Base-by-base conservation (phyloP, 2,329 filamentous ascomycete species). In the Trichoderma sp. region DNA sequence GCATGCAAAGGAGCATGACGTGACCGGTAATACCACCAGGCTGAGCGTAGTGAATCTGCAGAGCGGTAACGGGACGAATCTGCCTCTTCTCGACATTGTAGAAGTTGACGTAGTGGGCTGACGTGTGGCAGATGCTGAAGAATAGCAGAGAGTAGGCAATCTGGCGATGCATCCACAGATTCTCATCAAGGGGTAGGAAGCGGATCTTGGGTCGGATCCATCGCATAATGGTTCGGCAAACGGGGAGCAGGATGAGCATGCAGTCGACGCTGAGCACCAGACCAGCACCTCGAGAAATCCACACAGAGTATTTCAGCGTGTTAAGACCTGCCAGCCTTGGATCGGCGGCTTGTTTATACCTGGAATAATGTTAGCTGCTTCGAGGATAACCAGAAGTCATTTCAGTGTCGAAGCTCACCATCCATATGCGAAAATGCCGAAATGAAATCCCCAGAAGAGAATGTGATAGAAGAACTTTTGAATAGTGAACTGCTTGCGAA, bases 1-100 rank as follows among this genome's bases (percentile, higher is more conserved):
- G 85, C 96, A 99, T 99, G 87, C 95, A 98, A n/a, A 99, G 86
- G 30, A 98, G 88, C 96, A 99, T 99, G 74, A 98, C 88, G 82
- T 99, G 96, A 7, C 96, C 96, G 2, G 96, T 99, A 74, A 98
- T 92, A 73, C 96, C 96, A 77, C 94, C 95, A 64, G 94, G 88
- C 79, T 97, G 89, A 1, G 89, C 88, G 80, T 97, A 99, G 82
- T 98, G 96, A 74, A 98, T 97, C 78, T 98, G 87, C 7, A 98
- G 82, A 4, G 96, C 96, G 4, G 90, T 89, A 61, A 93, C 88
- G 3, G 92, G 91, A 67, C 96, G 91, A 68, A 98, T 88, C 80
- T 98, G 94, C 0, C 87, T 89, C 76, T 90, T 88, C 82, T 99
- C 96, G 74, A 99, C 93, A 77, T 97, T 98, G 87, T 91, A 98